These are phyloP conservation scores for Hirsutella rhossiliensis DNA, from an alignment of 2,329 filamentous ascomycete genomes.

Conservation along the genomic window DNA sequence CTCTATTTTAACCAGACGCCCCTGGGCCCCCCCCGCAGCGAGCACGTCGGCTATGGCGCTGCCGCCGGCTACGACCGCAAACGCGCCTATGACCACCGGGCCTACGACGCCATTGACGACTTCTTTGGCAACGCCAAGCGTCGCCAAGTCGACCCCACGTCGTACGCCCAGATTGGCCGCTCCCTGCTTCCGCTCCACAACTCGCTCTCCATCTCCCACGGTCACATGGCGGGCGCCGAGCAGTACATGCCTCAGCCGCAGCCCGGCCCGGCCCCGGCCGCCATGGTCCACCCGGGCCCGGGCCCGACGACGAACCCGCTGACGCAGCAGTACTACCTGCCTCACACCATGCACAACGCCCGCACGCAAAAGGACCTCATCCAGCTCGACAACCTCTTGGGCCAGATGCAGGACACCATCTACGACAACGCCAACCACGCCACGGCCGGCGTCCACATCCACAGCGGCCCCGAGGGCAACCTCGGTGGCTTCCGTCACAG, in stretches of 20 bases:
- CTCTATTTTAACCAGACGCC: slow-evolving; percentile 66
- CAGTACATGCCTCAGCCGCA: slow-evolving; percentile 39
- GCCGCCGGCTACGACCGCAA: slow-evolving; percentile 58
- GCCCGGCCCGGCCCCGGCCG: slow-evolving; percentile 23
- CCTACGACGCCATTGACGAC: slow-evolving; percentile 81
- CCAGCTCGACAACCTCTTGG: slow-evolving; percentile 88
- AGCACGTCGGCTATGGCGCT: slow-evolving; percentile 52
- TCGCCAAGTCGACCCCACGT: slow-evolving; percentile 75
- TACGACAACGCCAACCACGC: slow-evolving; percentile 85
- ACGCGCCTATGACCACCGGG: slow-evolving; percentile 77
- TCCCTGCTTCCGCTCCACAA: slow-evolving; percentile 73
- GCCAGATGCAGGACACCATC: slow-evolving; percentile 91
- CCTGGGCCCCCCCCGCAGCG: slow-evolving; percentile 38
- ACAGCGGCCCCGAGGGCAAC: slow-evolving; percentile 52
- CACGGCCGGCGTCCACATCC: slow-evolving; percentile 66
- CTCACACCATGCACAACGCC: slow-evolving; percentile 59
- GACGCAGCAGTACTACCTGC: slow-evolving; percentile 71
- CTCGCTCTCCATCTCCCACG: slow-evolving; percentile 49
- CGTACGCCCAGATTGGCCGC: slow-evolving; percentile 86
- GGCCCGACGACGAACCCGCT: slow-evolving; percentile 45
- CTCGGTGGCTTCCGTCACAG: slow-evolving; percentile 46
- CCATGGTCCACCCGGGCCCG: slow-evolving; percentile 40
- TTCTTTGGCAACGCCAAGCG: slow-evolving; percentile 92
- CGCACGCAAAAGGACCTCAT: slow-evolving; percentile 89
- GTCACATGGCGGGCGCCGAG: slow-evolving; percentile 29